phyloP scores from a whole-genome alignment of 2,329 filamentous ascomycete genomes.

The Ceratocystis lukuohia region DNA sequence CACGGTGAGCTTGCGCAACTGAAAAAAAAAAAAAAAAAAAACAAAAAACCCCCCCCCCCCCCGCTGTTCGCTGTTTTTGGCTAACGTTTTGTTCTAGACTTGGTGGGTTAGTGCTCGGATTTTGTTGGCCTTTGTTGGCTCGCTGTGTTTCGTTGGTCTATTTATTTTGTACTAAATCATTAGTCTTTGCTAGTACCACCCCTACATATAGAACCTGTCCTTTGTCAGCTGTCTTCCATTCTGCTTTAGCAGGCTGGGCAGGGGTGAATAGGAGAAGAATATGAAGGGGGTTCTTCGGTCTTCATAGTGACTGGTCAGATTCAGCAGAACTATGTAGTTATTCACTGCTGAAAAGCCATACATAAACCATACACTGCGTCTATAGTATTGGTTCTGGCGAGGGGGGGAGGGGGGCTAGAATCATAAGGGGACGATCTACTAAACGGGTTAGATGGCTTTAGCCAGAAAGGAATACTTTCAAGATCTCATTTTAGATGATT shows the following conservation, averaged over 20 bases:
- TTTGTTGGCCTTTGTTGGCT: neutral
- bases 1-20: too few species aligned
- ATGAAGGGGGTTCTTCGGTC: neutral
- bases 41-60: too few species aligned
- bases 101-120: neutral
- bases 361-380: slow-evolving; percentile 5
- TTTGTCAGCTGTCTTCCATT: neutral
- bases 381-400: neutral
- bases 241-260: neutral
- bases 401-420: too few species aligned
- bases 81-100: neutral
- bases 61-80: too few species aligned
- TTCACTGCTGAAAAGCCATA: neutral
- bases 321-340: neutral
- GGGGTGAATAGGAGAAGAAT: neutral
- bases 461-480: too few species aligned
- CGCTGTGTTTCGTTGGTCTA: neutral
- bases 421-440: too few species aligned
- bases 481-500: too few species aligned
- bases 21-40: too few species aligned
- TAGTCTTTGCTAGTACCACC: neutral
- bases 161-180: neutral
- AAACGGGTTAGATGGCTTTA: too few species aligned
- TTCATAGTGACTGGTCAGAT: neutral
- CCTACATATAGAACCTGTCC: neutral